Conservation (phyloP, 2,329 filamentous ascomycete genomes). For the Fusarium cyanostomum region DNA sequence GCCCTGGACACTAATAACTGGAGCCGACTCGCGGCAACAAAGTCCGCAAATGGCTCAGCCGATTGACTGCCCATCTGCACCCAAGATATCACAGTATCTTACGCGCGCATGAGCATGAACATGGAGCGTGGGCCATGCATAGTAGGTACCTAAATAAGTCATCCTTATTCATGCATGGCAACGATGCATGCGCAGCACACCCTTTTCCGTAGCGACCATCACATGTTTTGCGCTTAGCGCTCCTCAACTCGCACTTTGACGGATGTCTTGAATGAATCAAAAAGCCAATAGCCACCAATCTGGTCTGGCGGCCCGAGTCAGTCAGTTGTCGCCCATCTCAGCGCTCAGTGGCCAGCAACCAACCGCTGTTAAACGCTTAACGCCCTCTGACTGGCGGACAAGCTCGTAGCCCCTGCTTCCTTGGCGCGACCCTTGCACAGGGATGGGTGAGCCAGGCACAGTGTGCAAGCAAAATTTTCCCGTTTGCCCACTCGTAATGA, state of each 20-base stretch:
- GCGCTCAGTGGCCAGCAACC: slow-evolving; percentile 9
- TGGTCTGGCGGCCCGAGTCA: slow-evolving; percentile 25
- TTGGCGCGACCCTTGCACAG: slow-evolving; percentile 1
- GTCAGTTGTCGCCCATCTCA: not conserved
- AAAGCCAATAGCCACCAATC: slow-evolving; percentile 34
- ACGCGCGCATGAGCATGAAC: slow-evolving; percentile 7
- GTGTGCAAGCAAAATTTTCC: no score
- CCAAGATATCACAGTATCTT: no score
- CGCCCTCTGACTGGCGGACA: slow-evolving; percentile 21
- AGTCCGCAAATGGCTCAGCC: slow-evolving; percentile 31
- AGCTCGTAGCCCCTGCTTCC: slow-evolving; percentile 7
- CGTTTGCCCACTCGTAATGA: no score
- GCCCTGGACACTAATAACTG: slow-evolving; percentile 1
- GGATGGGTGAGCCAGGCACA: slow-evolving; percentile 7
- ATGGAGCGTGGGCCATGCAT: slow-evolving; percentile 12
- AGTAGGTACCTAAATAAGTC: slow-evolving; percentile 23
- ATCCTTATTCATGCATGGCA: slow-evolving; percentile 5
- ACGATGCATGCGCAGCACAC: slow-evolving; percentile 1
- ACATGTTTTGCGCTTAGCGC: slow-evolving; percentile 15
- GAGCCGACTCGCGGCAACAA: slow-evolving; percentile 17
- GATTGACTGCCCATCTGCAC: no score
- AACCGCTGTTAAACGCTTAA: slow-evolving; percentile 23
- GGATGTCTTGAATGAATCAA: slow-evolving; percentile 3
- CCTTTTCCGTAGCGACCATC: not conserved
- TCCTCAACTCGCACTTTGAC: slow-evolving; percentile 6